phyloP scores from a whole-genome alignment of 164 flowering plant species.

The Santalum album region DNA sequence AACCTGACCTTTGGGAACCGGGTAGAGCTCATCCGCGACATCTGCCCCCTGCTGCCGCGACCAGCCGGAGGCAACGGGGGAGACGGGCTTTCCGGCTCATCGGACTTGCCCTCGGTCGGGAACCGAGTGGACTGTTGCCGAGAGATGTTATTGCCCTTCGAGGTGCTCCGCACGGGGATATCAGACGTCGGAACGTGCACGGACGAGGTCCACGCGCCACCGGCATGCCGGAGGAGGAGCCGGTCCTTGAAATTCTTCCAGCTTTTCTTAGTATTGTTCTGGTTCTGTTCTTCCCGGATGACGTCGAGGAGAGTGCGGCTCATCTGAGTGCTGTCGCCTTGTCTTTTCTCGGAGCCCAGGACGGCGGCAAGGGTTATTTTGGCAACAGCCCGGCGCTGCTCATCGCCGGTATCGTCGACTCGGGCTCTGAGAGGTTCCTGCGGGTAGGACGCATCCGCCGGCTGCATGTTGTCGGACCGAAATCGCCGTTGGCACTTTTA shows the following conservation, averaged over 20 bases:
- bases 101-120: background rate
- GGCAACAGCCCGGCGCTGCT: constrained; percentile 2
- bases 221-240: constrained; percentile 41
- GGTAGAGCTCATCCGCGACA: background rate
- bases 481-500: no score
- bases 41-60: no score
- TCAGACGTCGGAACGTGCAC: constrained; percentile 22
- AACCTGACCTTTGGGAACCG: background rate
- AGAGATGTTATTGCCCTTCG: no score
- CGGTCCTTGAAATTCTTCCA: constrained; percentile 61
- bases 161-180: no score
- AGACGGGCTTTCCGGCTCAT: background rate
- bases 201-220: constrained; percentile 37
- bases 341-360: constrained; percentile 15
- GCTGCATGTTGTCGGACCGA: background rate
- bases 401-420: constrained; percentile 3
- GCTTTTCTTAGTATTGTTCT: constrained; percentile 17
- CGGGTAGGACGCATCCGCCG: constrained; percentile 1
- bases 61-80: constrained; percentile 21
- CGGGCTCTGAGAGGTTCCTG: constrained; percentile 8
- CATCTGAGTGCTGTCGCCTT: constrained; percentile 4
- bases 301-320: constrained; percentile 53
- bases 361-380: constrained; percentile 29
- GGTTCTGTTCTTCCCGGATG: constrained; percentile 32
- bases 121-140: constrained; percentile 3